Percentiles rank a stretch among this genome's conserved stretches.
Conservation (phyloP, 1,284 basidiomycete genomes). For the Ustilago trichophora region DNA sequence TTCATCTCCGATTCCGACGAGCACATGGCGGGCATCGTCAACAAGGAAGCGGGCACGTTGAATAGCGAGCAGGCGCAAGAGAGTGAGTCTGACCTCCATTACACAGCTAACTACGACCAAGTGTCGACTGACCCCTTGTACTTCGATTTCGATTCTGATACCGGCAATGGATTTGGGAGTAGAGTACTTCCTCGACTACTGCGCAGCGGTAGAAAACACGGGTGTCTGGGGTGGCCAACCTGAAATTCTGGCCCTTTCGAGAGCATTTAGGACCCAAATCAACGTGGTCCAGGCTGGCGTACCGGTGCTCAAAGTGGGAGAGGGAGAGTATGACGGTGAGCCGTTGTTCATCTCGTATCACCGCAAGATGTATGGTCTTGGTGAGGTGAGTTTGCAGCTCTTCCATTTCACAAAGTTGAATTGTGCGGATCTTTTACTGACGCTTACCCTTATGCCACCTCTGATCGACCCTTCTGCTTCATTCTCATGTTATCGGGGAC, state of each 20-base stretch:
- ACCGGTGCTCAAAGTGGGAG: constrained; percentile 78
- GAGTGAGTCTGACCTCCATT: constrained; percentile 11
- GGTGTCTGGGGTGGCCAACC: constrained; percentile 97
- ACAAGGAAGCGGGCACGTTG: constrained; percentile 75
- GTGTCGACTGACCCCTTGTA: too few relatives aligned
- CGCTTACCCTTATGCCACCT: too few relatives aligned
- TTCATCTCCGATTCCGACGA: constrained; percentile 76
- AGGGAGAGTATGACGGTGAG: constrained; percentile 70
- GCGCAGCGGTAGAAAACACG: constrained; percentile 80
- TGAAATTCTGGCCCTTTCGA: constrained; percentile 88
- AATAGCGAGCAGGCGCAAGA: constrained; percentile 69
- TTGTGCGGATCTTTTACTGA: too few relatives aligned
- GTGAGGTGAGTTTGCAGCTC: too few relatives aligned
- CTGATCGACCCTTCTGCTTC: too few relatives aligned
- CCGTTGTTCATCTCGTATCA: constrained; percentile 59
- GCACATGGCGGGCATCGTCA: constrained; percentile 71
- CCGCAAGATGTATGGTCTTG: constrained; percentile 62
- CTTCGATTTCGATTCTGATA: not conserved
- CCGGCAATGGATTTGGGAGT: too few relatives aligned
- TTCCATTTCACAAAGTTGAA: too few relatives aligned
- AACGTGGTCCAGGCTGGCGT: constrained; percentile 86
- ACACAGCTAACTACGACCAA: too few relatives aligned
- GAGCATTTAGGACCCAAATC: constrained; percentile 85
- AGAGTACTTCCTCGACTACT: constrained; percentile 80
- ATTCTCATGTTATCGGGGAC: too few relatives aligned